Evolutionary conservation across 345 rosid species (phyloP), one percentile per base, ranked within the genome.

Genomic region (Salix arbutifolia): DNA sequence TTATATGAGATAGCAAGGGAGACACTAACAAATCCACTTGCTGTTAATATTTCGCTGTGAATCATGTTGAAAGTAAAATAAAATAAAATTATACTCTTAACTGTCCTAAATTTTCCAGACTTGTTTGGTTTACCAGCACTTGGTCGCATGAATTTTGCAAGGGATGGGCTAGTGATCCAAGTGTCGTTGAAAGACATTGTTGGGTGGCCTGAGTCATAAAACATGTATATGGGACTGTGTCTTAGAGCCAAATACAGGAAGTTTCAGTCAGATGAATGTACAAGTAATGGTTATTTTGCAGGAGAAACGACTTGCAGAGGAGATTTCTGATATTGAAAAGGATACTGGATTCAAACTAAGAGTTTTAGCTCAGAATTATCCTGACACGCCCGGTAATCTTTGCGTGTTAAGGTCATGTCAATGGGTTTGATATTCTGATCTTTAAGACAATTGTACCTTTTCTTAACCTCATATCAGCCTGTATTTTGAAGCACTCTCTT

Each of bases 351-450:
- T 88, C 83, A 94, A 91, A 75, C 70, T 94, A 69, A 89, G 95
- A 87, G 89, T 94, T 74, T 80, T 94, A 79, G 97, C 97, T 71
- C 98, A 94, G 74, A 94, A 91, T 86, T 94, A 92, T 83, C 98
- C 98, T 16, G 91, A 88, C 44, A 94, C 98, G 69, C 98, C 98
- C 4, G 97, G 98, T 92, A 68, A 53, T 28, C n/a, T 71, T 72
- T 67, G 17, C 67, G 19, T 38, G 40, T 46, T 31, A 66, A 33
- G 31, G 33, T 67, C 65, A n/a, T 52, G 25, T 66, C 9, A 8
- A 19, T 40, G 33, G 30, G 21, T 53, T 53, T 56, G 61, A 19
- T 69, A 44, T 61, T 62, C 42, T n/a, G 61, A 18, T 52, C 28
- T 21, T 14, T 30, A 23, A 46, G 28, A 69, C 38, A 23, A 6